These are phyloP conservation scores for Ascochyta clinopodiicola DNA, from an alignment of 2,329 filamentous ascomycete species.

Conservation along the genomic window DNA sequence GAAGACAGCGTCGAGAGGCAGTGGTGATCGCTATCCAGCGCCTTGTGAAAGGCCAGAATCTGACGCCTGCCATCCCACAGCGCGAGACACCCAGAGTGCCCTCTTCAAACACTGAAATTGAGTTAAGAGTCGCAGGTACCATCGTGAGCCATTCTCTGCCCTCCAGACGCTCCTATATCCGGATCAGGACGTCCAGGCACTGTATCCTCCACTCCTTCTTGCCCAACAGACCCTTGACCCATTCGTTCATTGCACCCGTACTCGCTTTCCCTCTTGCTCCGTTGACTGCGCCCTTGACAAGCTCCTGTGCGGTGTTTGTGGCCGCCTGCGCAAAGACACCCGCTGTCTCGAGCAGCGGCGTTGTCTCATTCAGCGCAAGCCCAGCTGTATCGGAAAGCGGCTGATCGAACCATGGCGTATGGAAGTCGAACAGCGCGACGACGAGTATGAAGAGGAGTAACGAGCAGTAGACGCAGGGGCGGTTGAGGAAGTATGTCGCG, in stretches of 20 bases:
- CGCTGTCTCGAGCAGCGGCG: conserved; percentile 62
- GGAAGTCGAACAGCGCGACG: conserved; percentile 93
- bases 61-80: conserved; percentile 28
- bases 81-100: conserved; percentile 1
- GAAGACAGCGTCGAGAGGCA: background rate
- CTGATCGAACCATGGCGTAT: conserved; percentile 92
- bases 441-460: conserved; percentile 94
- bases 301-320: conserved; percentile 54
- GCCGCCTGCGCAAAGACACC: conserved; percentile 71
- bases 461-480: conserved; percentile 97
- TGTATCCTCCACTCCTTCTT: conserved; percentile 88
- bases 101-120: background rate
- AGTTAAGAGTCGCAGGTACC: background rate
- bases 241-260: conserved; percentile 74
- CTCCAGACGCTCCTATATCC: conserved; percentile 55
- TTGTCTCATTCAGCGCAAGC: conserved; percentile 40
- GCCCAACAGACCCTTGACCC: conserved; percentile 81
- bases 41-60: conserved; percentile 31
- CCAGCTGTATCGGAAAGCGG: conserved; percentile 53
- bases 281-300: conserved; percentile 37
- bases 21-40: conserved; percentile 12
- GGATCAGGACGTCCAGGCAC: conserved; percentile 86
- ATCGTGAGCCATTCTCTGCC: background rate
- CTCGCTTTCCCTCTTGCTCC: conserved; percentile 40
- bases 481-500: conserved; percentile 94